Evolutionary conservation across 768 basidiomycete genomes (phyloP).

Genomic region (Amanita thiersii): DNA sequence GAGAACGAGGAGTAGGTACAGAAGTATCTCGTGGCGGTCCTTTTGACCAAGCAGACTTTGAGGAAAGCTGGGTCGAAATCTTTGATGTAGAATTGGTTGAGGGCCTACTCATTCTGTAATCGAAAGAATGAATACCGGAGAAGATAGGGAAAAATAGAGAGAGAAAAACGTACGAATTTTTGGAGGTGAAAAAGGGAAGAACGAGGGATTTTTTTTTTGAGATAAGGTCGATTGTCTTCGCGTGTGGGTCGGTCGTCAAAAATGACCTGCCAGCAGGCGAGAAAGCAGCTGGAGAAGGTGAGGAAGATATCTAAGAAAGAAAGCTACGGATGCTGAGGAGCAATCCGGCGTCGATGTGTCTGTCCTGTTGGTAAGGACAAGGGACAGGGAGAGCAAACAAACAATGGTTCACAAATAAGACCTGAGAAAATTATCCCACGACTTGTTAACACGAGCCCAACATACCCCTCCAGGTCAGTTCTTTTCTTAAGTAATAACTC

Average conservation of each 20-base stretch:
- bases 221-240: conserved; percentile 46
- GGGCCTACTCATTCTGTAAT: conserved; percentile 94
- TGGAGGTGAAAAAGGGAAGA: conserved; percentile 11
- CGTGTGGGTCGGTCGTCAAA: conserved; percentile 72
- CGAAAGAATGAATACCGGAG: neutral
- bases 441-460: neutral
- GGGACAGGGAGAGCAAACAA: conserved; percentile 28
- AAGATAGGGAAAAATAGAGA: conserved; percentile 12
- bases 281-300: conserved; percentile 47
- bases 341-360: conserved; percentile 32
- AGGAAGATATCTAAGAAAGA: conserved; percentile 32
- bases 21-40: conserved; percentile 70
- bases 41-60: conserved; percentile 87
- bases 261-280: conserved; percentile 91
- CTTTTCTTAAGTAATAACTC: too few relatives aligned
- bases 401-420: conserved; percentile 5
- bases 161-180: conserved; percentile 1
- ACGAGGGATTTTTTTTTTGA: conserved; percentile 42
- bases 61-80: conserved; percentile 64
- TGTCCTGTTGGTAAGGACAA: conserved; percentile 32
- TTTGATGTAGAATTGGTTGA: conserved; percentile 66
- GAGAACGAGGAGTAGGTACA: conserved; percentile 60
- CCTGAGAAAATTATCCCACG: conserved; percentile 14
- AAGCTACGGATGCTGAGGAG: conserved; percentile 36
- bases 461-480: too few relatives aligned